Conservation (phyloP, 2,329 filamentous ascomycete species). For the Fusarium globosum region DNA sequence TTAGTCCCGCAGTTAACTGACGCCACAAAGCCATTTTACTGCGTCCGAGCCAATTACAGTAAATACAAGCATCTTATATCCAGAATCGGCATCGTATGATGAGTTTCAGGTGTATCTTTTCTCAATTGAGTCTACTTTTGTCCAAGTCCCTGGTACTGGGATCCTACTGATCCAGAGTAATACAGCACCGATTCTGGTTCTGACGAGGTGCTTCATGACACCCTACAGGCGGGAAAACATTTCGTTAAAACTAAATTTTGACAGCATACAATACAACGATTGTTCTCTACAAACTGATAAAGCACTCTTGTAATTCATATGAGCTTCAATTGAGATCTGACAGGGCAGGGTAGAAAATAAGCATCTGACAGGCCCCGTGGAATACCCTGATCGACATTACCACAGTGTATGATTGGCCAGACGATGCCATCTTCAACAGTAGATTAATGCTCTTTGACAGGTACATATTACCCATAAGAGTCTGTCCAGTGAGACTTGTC, state of each 20-base stretch:
- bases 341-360: background rate
- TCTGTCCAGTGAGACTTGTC: background rate
- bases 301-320: background rate
- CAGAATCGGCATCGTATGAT: background rate
- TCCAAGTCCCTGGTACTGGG: background rate
- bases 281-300: background rate
- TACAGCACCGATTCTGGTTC: background rate
- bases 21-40: background rate
- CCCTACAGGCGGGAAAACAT: background rate
- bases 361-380: background rate
- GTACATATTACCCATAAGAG: background rate
- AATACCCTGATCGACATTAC: background rate
- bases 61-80: background rate
- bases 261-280: rapidly evolving
- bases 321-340: background rate
- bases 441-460: no score
- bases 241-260: no score
- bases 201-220: background rate
- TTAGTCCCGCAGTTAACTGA: background rate
- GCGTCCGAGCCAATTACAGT: background rate
- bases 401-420: background rate
- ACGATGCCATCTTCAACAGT: background rate
- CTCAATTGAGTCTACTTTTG: background rate
- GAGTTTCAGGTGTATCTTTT: background rate
- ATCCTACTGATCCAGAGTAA: background rate